Conservation (phyloP, 768 basidiomycete species). For the Pleurotus salmoneostramineus region DNA sequence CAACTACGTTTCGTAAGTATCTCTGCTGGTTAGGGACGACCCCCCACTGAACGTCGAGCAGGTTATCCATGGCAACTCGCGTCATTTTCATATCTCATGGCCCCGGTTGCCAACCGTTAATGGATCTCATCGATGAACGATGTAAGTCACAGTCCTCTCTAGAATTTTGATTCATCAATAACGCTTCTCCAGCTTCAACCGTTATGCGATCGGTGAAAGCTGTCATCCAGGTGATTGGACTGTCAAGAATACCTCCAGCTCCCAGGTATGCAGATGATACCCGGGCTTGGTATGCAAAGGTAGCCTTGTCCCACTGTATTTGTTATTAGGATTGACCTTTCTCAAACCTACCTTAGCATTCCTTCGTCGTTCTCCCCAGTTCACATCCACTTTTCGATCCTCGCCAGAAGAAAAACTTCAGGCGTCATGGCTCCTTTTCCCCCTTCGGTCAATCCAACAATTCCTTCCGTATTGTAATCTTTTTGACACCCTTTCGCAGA, state of each 20-base stretch:
- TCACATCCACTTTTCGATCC: conserved; percentile 52
- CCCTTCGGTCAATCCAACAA: conserved; percentile 48
- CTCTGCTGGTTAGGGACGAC: neutral
- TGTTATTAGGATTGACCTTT: conserved; percentile 6
- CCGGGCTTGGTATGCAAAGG: conserved; percentile 71
- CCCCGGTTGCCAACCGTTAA: conserved; percentile 71
- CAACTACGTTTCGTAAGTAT: conserved; percentile 86
- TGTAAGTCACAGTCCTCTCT: conserved; percentile 37
- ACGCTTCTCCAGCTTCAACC: conserved; percentile 31
- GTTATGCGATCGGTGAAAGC: conserved; percentile 64
- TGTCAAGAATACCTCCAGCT: conserved; percentile 47
- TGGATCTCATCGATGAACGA: conserved; percentile 69
- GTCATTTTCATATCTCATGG: conserved; percentile 89
- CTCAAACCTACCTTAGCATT: conserved; percentile 42
- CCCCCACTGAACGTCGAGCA: conserved; percentile 23
- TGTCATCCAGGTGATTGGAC: conserved; percentile 78
- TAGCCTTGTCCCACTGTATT: conserved; percentile 19
- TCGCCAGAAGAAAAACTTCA: conserved; percentile 39
- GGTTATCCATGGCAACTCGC: conserved; percentile 66
- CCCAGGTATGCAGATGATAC: conserved; percentile 55
- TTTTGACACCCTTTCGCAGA: conserved; percentile 31
- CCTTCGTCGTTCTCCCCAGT: conserved; percentile 64
- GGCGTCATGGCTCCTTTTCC: conserved; percentile 62
- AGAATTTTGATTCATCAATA: neutral
- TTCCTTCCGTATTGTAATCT: neutral